phyloP scores from a whole-genome alignment of 768 basidiomycete genomes.

The Lanmaoa rubissima region DNA sequence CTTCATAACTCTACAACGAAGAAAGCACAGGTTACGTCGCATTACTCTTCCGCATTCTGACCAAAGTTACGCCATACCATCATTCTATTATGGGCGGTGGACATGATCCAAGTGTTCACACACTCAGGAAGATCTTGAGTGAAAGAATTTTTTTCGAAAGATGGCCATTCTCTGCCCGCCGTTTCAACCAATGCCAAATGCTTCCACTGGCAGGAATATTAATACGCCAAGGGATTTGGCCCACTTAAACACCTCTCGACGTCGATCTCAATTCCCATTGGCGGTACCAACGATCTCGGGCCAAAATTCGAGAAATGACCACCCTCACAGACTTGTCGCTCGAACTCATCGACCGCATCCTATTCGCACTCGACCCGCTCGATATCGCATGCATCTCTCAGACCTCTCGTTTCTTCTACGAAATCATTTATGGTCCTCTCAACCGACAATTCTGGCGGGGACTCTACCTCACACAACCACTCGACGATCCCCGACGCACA shows the following conservation, averaged over 20 bases:
- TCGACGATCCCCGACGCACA: conserved; percentile 64
- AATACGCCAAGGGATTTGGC: not conserved
- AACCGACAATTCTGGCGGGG: conserved; percentile 51
- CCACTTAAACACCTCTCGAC: not conserved
- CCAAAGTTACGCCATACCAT: not conserved
- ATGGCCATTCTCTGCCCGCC: conserved; percentile 16
- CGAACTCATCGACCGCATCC: conserved; percentile 60
- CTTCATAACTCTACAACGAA: not conserved
- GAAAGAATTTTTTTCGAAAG: conserved; percentile 29
- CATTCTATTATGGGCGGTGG: conserved; percentile 2
- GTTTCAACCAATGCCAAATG: conserved; percentile 14
- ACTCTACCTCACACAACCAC: conserved; percentile 59
- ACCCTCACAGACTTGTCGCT: conserved; percentile 45
- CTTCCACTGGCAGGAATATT: conserved; percentile 4
- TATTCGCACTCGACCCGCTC: conserved; percentile 57
- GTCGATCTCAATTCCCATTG: not conserved
- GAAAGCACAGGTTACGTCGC: conserved; percentile 1
- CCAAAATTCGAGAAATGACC: conserved; percentile 1
- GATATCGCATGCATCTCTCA: conserved; percentile 56
- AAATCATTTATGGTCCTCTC: conserved; percentile 49
- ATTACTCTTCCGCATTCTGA: not conserved
- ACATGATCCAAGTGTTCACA: not conserved
- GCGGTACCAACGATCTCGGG: not conserved
- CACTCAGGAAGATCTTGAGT: conserved; percentile 3
- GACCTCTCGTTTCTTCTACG: conserved; percentile 43